These are phyloP conservation scores for Suillus variegatus DNA, from an alignment of 768 basidiomycete genomes.

Conservation along the genomic window DNA sequence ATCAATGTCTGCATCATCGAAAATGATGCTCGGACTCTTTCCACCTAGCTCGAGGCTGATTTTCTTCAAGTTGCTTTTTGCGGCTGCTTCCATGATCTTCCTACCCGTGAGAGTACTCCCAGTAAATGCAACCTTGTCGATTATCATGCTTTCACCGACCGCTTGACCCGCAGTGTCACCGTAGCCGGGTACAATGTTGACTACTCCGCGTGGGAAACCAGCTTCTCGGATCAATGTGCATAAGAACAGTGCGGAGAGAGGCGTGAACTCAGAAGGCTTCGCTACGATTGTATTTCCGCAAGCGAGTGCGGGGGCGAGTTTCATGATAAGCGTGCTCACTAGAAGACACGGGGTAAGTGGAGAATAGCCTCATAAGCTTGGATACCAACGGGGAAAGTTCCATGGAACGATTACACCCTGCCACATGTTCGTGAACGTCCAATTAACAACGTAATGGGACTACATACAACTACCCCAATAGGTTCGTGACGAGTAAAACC, in stretches of 20 bases:
- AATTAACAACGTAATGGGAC: conserved; percentile 64
- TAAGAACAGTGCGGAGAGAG: conserved; percentile 59
- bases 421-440: conserved; percentile 7
- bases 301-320: conserved; percentile 76
- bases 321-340: conserved; percentile 70
- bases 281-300: conserved; percentile 77
- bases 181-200: conserved; percentile 77
- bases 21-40: conserved; percentile 51
- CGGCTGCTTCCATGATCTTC: conserved; percentile 76
- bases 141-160: conserved; percentile 62
- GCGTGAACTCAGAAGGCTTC: conserved; percentile 83
- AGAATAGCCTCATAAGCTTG: neutral
- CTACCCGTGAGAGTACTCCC: conserved; percentile 82
- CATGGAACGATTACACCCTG: conserved; percentile 62
- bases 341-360: neutral
- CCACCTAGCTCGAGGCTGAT: conserved; percentile 61
- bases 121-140: conserved; percentile 84
- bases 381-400: conserved; percentile 53
- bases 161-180: conserved; percentile 72
- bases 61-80: conserved; percentile 81
- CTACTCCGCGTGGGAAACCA: conserved; percentile 75
- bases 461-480: conserved; percentile 45
- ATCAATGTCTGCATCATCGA: conserved; percentile 45
- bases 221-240: conserved; percentile 60
- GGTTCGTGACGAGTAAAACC: conserved; percentile 63